Base-by-base conservation (phyloP, 2,329 filamentous ascomycete genomes). In the Aureobasidium pullulans region DNA sequence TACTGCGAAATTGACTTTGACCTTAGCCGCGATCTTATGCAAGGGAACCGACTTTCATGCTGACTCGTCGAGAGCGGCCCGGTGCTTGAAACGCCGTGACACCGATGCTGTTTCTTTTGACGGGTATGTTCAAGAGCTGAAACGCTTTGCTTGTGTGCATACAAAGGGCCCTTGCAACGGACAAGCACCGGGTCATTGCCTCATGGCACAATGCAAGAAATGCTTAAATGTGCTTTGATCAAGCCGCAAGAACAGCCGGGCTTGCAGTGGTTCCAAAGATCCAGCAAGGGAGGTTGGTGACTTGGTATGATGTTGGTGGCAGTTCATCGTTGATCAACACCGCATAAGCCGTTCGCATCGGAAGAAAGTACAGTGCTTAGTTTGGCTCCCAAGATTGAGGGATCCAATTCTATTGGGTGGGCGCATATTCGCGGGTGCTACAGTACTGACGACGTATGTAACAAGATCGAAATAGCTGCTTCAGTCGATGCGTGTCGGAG, bases 11-110 rank as follows among this genome's bases (percentile, higher is more conserved):
- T n/a, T 42, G 39, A 23, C n/a, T 13, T 10, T 43, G 28, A 3
- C 37, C 29, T 29, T 32, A 54, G 37, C 50, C 39, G 39, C 15
- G 28, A 32, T 42, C 50, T 54, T 46, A 57, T 57, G 52, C 52
- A 57, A 57, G 52, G 52, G 28, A 46, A 36, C 16, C n/a, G 16
- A 37, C 31, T 42, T 28, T n/a, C 28, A 46, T 34, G 39, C 50
- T 54, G 50, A 57, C 52, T 57, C 31, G 29, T 28, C 16, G 9
- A 31, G 31, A 23, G 13, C 52, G 52, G 52, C 42, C 40, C 40
- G 52, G 39, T 44, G 29, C n/a, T 54, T 29, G 19, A 46, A 57
- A 16, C 40, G 19, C 52, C 52, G 52, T 46, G 52, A 46, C 5
- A 28, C 52, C 52, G 52, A 57, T 37, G 42, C 11, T 19, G 28